These are phyloP conservation scores for Aspergillus fumigatus DNA, from an alignment of 2,329 filamentous ascomycete species.

Conservation along the genomic window DNA sequence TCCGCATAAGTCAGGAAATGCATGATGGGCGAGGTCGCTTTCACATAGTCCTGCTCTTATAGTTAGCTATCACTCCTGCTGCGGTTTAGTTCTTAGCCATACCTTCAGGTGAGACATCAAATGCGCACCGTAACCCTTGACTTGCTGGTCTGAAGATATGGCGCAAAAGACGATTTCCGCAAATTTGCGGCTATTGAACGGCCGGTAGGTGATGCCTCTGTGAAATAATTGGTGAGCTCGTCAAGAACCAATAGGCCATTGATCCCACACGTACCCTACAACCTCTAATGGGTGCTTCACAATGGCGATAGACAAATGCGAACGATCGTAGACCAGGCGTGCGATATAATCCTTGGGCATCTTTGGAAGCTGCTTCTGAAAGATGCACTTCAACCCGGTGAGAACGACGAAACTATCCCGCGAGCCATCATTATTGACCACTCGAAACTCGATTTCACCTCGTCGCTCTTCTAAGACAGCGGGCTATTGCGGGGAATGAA, in stretches of 20 bases:
- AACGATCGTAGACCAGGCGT: constrained; percentile 92
- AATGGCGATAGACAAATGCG: constrained; percentile 93
- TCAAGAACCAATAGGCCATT: neutral
- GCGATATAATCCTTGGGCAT: constrained; percentile 99
- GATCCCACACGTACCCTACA: constrained; percentile 52
- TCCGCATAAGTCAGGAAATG: constrained; percentile 98
- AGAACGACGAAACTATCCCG: constrained; percentile 89
- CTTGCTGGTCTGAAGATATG: constrained; percentile 95
- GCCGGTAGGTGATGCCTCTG: constrained; percentile 92
- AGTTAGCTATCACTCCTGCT: constrained; percentile 2
- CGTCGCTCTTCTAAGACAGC: constrained; percentile 90
- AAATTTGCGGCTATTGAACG: constrained; percentile 86
- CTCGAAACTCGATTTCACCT: constrained; percentile 92
- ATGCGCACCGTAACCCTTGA: constrained; percentile 97
- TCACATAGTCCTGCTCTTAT: constrained; percentile 70
- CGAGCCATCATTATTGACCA: constrained; percentile 92
- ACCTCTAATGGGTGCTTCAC: constrained; percentile 94
- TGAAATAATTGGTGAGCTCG: constrained; percentile 12
- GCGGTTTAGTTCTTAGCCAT: constrained; percentile 2
- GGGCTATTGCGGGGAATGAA: constrained; percentile 48
- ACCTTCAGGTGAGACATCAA: constrained; percentile 95
- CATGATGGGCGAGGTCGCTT: constrained; percentile 94
- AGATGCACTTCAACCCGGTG: constrained; percentile 93
- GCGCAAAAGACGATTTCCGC: constrained; percentile 99
- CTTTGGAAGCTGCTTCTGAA: constrained; percentile 96